Base-by-base conservation (phyloP, 768 basidiomycete genomes). In the Lyophyllum shimeji region DNA sequence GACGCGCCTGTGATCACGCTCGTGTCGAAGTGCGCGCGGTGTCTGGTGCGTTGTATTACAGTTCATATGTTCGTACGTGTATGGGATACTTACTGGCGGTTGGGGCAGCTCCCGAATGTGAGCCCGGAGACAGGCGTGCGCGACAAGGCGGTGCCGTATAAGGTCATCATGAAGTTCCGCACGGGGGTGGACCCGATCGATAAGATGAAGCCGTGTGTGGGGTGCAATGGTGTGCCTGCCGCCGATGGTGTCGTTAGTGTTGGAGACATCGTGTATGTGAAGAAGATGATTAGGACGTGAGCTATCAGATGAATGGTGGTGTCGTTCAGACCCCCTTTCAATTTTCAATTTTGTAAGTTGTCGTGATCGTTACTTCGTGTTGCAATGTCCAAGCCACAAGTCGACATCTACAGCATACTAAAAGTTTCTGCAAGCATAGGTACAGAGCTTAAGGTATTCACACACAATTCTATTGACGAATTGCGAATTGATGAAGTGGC, bases 81-180 rank as follows among this genome's bases (percentile, higher is more conserved):
- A 33, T 55, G 4, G 29, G 2, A 13, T 11, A 13, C 24, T 25
- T 27, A 13, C 18, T 31, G 58, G 44, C 52, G 17, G 39, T 18
- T 17, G 57, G 54, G 55, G 15, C 63, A 92, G 89, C 68, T 92
- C 46, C 90, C 90, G 15, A 91, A 92, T 60, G 81, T 92, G 15
- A 81, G 82, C 62, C 79, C 86, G 0, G 71, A 74, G 40, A 85
- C 83, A 3, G 90, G 89, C 27, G 67, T 78, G 18, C 80, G 83
- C 18, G 89, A 93, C 63, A 76, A 76, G 15, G 86, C 87, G 0
- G 89, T 92, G 3, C 90, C 90, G 4, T 89, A 75, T 71, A 90
- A 92, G 69, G 80, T 84, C 7, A 65, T 90, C 9, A 85, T 84
- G 81, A 89, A 87, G 73, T 86, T 88, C 67, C 81, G 89, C 34